Evolutionary conservation across 305 asterid species (phyloP), one percentile per base, ranked within the genome.

Genomic region (Rubia tinctorum): DNA sequence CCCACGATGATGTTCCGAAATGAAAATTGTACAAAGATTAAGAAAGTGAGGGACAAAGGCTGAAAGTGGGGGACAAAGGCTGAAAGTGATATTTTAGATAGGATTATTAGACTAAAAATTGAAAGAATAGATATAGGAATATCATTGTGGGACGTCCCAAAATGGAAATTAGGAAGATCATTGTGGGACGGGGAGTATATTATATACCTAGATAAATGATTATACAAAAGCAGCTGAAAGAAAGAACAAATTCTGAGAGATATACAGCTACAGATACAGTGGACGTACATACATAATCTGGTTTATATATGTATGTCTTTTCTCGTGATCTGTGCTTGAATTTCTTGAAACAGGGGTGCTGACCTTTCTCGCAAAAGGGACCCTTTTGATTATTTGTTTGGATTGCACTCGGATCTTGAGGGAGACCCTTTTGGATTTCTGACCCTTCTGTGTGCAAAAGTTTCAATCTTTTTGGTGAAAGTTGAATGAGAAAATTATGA

Each of bases 401-500:
- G 61, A 62, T 65, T 79, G 43, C 68, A 64, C 27, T 18, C 15
- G 65, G 61, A 61, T 71, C 15, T 25, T 37, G 65, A 45, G 78
- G 67, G 75, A 51, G 71, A 61, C 71, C 71, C 78, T 58, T 68
- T 55, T 75, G 68, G 74, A 40, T 62, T 68, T 70, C 18, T 43
- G 76, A 40, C 27, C 53, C 40, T 27, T 58, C 45, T 43, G 20
- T 15, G 71, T 61, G 45, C 62, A 34, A 71, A 83, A 84, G 86
- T 70, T 79, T 72, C 72, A 72, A 76, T 22, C 74, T 81, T 85
- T 75, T 61, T 66, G 72, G 70, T 71, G 73, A 72, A 68, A 75
- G 44, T 72, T 79, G 80, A 76, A 81, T 74, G 87, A 84, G 71
- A 85, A 75, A 78, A 84, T 65, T 84, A 80, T 80, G 90, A 74